Evolutionary conservation across 352 stramenopile genomes (phyloP).

Genomic region (Pythium aphanidermatum): DNA sequence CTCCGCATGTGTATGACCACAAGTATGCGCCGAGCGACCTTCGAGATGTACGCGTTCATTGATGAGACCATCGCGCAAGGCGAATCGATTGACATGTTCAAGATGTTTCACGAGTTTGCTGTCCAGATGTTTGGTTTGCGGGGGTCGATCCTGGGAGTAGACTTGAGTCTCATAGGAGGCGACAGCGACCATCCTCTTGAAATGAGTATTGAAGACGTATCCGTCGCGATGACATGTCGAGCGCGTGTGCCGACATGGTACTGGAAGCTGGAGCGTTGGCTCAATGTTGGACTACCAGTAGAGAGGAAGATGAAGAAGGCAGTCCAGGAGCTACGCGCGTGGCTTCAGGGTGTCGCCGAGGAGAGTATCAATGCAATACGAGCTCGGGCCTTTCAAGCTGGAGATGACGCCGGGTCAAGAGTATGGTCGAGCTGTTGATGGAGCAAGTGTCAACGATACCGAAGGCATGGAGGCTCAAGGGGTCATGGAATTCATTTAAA

Average conservation of each 20-base stretch:
- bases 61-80: neutral
- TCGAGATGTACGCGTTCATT: neutral
- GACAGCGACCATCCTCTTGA: conserved; percentile 34
- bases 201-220: conserved; percentile 24
- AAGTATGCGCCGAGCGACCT: neutral
- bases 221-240: conserved; percentile 26
- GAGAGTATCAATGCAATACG: too few species aligned
- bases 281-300: conserved; percentile 31
- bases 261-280: conserved; percentile 43
- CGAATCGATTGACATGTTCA: conserved; percentile 4
- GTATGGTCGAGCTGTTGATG: conserved; percentile 1
- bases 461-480: conserved; percentile 32
- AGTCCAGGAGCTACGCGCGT: conserved; percentile 27
- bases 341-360: conserved; percentile 34
- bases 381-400: too few species aligned
- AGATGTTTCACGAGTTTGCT: conserved; percentile 33
- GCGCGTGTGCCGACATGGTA: conserved; percentile 37
- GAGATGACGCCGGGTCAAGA: too few species aligned
- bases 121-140: conserved; percentile 46
- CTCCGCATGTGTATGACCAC: conserved; percentile 15
- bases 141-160: conserved; percentile 31
- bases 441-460: conserved; percentile 1
- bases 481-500: conserved; percentile 54
- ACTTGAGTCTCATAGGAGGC: conserved; percentile 26
- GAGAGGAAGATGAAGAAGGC: conserved; percentile 26